These are phyloP conservation scores for Backusella westeae DNA, from an alignment of 192 early-diverging fungal genomes.

Conservation along the genomic window DNA sequence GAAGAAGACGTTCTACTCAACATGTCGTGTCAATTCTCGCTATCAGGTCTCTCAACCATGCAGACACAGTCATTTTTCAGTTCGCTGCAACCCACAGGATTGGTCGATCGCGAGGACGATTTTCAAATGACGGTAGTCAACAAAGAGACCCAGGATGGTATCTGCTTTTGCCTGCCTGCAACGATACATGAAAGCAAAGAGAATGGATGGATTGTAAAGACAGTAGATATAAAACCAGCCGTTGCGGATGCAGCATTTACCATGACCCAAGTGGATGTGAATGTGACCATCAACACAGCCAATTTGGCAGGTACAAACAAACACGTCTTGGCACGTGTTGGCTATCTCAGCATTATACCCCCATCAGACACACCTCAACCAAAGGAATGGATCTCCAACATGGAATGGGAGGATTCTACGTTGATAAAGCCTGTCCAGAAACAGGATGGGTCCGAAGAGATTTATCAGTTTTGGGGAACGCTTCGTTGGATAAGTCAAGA, in stretches of 20 bases:
- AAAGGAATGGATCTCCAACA: background rate
- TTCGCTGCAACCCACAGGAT: background rate
- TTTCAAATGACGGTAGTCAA: background rate
- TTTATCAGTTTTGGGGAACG: background rate
- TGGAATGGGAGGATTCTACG: background rate
- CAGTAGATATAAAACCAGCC: background rate
- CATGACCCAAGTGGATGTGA: background rate
- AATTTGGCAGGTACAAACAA: background rate
- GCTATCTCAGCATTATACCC: constrained; percentile 1
- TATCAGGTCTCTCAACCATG: background rate
- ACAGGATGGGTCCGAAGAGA: background rate
- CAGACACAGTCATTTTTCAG: background rate
- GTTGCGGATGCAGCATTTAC: background rate
- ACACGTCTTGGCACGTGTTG: background rate
- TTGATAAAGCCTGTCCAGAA: background rate
- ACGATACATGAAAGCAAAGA: background rate
- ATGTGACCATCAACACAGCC: background rate
- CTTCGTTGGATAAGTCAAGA: background rate
- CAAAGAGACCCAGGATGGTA: background rate
- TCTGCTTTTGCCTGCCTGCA: background rate
- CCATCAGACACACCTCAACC: too few species aligned
- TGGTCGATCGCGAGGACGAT: background rate
- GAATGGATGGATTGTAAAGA: background rate
- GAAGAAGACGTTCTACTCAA: background rate
- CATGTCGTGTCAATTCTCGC: background rate